These are phyloP conservation scores for Margaritispora aquatica DNA, from an alignment of 495 filamentous ascomycete genomes.

Conservation along the genomic window DNA sequence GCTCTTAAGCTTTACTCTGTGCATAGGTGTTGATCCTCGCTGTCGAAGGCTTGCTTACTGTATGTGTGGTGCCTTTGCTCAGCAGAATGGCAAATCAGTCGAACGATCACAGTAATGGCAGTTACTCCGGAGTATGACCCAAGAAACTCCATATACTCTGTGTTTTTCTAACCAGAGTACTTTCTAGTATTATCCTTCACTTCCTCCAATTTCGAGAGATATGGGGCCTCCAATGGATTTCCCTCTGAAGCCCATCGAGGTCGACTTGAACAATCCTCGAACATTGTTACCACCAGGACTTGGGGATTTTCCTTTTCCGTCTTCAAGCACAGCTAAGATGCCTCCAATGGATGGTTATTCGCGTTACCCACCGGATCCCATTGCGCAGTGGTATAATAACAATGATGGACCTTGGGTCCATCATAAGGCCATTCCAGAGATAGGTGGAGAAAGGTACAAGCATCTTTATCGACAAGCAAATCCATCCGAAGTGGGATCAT, in stretches of 20 bases:
- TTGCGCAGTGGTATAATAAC: conserved; percentile 28
- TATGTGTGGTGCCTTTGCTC: neutral
- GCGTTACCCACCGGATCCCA: conserved; percentile 17
- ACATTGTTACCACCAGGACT: conserved; percentile 11
- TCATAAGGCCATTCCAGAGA: conserved; percentile 13
- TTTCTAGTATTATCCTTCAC: conserved; percentile 19
- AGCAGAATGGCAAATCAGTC: conserved; percentile 19
- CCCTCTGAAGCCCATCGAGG: conserved; percentile 22
- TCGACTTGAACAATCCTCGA: conserved; percentile 18
- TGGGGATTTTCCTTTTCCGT: conserved; percentile 12
- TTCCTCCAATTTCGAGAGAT: conserved; percentile 15
- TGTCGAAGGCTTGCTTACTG: neutral
- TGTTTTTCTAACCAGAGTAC: conserved; percentile 8
- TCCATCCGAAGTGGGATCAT: conserved; percentile 50
- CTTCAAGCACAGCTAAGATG: neutral
- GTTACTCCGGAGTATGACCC: conserved; percentile 19
- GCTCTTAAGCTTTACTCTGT: conserved; percentile 8
- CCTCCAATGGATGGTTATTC: neutral
- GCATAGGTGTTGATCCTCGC: neutral
- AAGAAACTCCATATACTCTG: neutral
- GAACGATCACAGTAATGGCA: conserved; percentile 14
- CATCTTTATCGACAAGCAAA: conserved; percentile 23
- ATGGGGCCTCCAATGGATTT: conserved; percentile 20
- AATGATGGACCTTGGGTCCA: conserved; percentile 37
- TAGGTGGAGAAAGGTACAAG: conserved; percentile 17